Evolutionary conservation across 2,329 filamentous ascomycete species (phyloP), one percentile per base, ranked within the genome.

Genomic region (Aspergillus eucalypticola): DNA sequence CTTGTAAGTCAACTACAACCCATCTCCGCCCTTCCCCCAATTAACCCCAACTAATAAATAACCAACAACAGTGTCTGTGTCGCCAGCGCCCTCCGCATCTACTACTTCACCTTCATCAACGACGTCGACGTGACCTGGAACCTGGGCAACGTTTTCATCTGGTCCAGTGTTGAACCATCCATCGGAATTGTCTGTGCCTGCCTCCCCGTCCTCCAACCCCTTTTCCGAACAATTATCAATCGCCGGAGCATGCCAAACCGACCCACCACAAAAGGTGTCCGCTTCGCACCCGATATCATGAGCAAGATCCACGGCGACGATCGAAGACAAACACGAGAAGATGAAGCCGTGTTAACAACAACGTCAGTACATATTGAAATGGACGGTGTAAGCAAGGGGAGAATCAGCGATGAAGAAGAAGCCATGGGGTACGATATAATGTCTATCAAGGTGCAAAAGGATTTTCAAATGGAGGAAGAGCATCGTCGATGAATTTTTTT

Each of bases 101-200:
- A 58, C 32, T 60, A 56, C 38, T 62, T 67, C 23, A 64, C 64
- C 2, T 50, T 58, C 8, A 52, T 67, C 27, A 64, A 54, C n/a
- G 10, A 23, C 8, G 32, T 60, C 27, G 65, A 66, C 39, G 59
- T 65, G 21, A 66, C 65, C 17, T 66, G 64, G 64, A 54, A 61
- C 2, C 62, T 65, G 8, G 66, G 64, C 10, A 60, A 66, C 35
- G 66, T 58, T 0, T 62, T 66, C 38, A 67, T 67, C 41, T 67
- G 66, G 64, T 64, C 66, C 38, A 67, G 56, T 39, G 62, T 69
- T 39, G 66, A 69, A 21, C 65, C 66, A n/a, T 66, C 63, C 46
- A 63, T 67, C 17, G 66, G 64, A 2, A 66, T 68, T 5, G 60
- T 69, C 39, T 61, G 67, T 27, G 66, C 67, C 6, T 68, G 66